A percentile compares a stretch with the other conserved stretches of the same genome.
These are phyloP conservation scores for Lepidium aucheri DNA, from an alignment of 345 rosid genomes.

Conservation along the genomic window DNA sequence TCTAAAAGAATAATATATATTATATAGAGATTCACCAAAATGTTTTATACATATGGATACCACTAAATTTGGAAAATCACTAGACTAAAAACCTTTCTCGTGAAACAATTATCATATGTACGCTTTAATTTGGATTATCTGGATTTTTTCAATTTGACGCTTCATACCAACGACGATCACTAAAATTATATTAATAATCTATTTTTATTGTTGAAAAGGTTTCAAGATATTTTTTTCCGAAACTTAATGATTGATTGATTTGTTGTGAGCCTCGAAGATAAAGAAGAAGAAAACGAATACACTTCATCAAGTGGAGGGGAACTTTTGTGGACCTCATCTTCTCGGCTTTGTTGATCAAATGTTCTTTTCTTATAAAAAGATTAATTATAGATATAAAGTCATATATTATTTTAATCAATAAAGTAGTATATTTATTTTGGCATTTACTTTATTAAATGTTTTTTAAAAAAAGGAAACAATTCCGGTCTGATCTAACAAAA, in stretches of 20 bases:
- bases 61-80: no score
- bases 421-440: not conserved
- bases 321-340: constrained; percentile 19
- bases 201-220: not conserved
- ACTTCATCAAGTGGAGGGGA: constrained; percentile 12
- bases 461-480: not conserved
- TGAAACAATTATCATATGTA: not conserved
- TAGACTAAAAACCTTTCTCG: not conserved
- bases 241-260: not conserved
- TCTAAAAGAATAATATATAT: no score
- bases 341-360: constrained; percentile 17
- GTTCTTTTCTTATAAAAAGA: not conserved
- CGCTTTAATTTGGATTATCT: not conserved
- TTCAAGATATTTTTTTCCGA: not conserved
- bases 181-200: not conserved
- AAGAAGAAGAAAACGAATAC: constrained; percentile 17
- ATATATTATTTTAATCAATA: not conserved
- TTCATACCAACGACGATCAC: not conserved
- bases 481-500: not conserved
- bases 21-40: no score
- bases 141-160: not conserved
- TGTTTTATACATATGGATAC: no score
- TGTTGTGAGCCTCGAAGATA: constrained; percentile 6
- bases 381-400: constrained; percentile 4
- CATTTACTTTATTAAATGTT: not conserved